Conservation (phyloP, 1,284 basidiomycete genomes). For the Trametes pubescens region DNA sequence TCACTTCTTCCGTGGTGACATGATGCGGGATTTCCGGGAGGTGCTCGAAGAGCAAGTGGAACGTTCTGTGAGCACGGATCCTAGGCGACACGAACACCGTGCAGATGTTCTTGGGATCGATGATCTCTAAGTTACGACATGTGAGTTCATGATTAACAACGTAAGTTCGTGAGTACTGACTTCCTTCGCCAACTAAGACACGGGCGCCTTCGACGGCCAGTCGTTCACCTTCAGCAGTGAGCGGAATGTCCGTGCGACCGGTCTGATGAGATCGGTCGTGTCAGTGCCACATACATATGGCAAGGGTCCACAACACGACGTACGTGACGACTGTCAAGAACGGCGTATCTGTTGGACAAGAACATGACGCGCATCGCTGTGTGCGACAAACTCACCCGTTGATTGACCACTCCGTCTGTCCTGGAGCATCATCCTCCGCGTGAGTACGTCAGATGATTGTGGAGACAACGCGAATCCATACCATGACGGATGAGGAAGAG, state of each 20-base stretch:
- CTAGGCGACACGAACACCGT: slow-evolving; percentile 87
- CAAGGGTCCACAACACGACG: slow-evolving; percentile 31
- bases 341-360: slow-evolving; percentile 13
- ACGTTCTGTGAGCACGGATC: slow-evolving; percentile 84
- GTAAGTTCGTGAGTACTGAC: slow-evolving; percentile 53
- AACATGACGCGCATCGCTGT: slow-evolving; percentile 16
- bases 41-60: slow-evolving; percentile 79
- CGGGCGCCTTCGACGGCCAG: slow-evolving; percentile 74
- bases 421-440: slow-evolving; percentile 48
- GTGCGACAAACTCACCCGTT: slow-evolving; percentile 65
- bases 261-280: slow-evolving; percentile 61
- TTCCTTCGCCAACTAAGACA: slow-evolving; percentile 76
- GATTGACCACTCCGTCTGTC: slow-evolving; percentile 95
- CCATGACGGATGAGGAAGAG: slow-evolving; percentile 84
- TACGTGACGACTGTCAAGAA: slow-evolving; percentile 72
- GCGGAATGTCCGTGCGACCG: slow-evolving; percentile 86
- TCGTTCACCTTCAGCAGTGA: slow-evolving; percentile 83
- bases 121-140: slow-evolving; percentile 59
- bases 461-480: slow-evolving; percentile 39
- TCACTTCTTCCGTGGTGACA: slow-evolving; percentile 68
- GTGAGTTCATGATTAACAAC: slow-evolving; percentile 18
- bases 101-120: slow-evolving; percentile 84
- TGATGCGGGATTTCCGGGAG: slow-evolving; percentile 59
- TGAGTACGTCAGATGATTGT: slow-evolving; percentile 1
- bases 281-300: slow-evolving; percentile 10